A percentile compares a stretch with the other conserved stretches of the same genome.
These are phyloP conservation scores for Coemansia sp. DNA, from an alignment of 192 early-diverging fungal genomes.

Conservation along the genomic window DNA sequence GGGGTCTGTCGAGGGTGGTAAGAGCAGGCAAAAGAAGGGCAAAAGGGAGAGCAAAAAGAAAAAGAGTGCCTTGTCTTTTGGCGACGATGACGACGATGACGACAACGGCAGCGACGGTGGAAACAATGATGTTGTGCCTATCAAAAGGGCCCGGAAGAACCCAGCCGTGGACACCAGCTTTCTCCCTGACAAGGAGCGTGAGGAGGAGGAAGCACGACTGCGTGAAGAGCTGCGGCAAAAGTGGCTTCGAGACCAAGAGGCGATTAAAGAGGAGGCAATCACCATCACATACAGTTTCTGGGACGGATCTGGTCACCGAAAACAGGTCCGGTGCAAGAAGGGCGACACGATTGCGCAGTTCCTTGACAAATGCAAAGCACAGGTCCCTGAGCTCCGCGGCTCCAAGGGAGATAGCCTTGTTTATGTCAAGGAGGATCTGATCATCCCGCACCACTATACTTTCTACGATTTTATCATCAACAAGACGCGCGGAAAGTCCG, in stretches of 20 bases:
- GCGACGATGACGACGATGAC: constrained; percentile 52
- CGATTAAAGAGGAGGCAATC: constrained; percentile 82
- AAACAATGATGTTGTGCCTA: constrained; percentile 8
- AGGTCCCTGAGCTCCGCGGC: constrained; percentile 79
- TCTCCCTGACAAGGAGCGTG: constrained; percentile 86
- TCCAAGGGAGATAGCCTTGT: constrained; percentile 83
- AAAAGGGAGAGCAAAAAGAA: constrained; percentile 59
- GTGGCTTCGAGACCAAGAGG: constrained; percentile 82
- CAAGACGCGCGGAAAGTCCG: constrained; percentile 93
- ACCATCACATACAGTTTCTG: constrained; percentile 91
- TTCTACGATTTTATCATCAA: constrained; percentile 97
- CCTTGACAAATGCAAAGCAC: constrained; percentile 76
- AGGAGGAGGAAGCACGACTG: constrained; percentile 68
- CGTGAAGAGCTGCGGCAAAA: constrained; percentile 76
- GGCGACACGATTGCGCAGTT: constrained; percentile 88
- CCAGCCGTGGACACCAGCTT: constrained; percentile 91
- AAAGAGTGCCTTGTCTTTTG: constrained; percentile 77
- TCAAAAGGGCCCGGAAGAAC: constrained; percentile 70
- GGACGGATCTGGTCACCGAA: constrained; percentile 95
- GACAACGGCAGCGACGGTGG: constrained; percentile 58
- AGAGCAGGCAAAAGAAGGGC: constrained; percentile 49
- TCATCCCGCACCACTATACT: constrained; percentile 89
- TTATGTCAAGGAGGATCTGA: constrained; percentile 94
- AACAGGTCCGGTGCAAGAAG: constrained; percentile 74
- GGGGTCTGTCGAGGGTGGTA: neutral